A percentile compares a stretch with the other conserved stretches of the same genome.
These are phyloP conservation scores for Rhododendron mucronatum DNA, from an alignment of 148 eudicot species.

Conservation along the genomic window DNA sequence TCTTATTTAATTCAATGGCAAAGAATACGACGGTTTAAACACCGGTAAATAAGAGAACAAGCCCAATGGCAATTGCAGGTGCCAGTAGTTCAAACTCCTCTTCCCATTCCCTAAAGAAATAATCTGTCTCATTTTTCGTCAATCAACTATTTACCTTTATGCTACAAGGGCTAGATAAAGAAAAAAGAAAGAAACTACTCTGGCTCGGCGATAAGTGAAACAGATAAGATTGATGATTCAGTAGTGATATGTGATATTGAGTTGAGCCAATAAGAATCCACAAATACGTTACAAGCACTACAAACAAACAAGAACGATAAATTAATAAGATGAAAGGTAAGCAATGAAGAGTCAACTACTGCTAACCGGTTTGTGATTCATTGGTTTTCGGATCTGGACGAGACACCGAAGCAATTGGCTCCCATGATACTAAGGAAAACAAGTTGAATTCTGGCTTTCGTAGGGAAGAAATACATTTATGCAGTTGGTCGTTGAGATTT, in stretches of 20 bases:
- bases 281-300: neutral
- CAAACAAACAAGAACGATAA: neutral
- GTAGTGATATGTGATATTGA: neutral
- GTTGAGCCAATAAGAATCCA: neutral
- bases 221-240: neutral
- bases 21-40: no score
- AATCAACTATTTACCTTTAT: neutral
- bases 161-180: neutral
- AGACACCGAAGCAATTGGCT: neutral
- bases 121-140: neutral
- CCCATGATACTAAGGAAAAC: conserved; percentile 5
- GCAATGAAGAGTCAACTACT: neutral
- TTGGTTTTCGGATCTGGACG: neutral
- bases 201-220: neutral
- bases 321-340: neutral
- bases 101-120: no score
- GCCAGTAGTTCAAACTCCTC: no score
- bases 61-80: no score
- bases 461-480: conserved; percentile 27
- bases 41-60: no score
- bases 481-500: conserved; percentile 31
- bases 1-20: no score
- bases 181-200: neutral
- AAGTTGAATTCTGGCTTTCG: conserved; percentile 27
- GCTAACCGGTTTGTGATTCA: neutral